Evolutionary conservation across 352 stramenopile species (phyloP), one percentile per base, ranked within the genome.

Genomic region (Phytopythium aichiense): DNA sequence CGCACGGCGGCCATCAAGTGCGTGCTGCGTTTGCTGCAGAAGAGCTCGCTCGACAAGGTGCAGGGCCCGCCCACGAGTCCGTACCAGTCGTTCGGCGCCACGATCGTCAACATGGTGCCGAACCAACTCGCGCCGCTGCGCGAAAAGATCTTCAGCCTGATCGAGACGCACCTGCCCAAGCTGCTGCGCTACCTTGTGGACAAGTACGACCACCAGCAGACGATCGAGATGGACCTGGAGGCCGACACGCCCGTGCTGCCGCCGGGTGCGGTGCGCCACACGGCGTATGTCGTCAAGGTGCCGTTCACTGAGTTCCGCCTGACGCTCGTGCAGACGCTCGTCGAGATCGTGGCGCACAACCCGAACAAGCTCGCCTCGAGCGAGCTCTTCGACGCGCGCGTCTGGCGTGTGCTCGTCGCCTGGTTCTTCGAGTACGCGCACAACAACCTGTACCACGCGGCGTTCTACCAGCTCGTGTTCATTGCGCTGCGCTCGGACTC

Each of bases 401-500:
- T 96, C 9, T 97, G 90, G 90, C 84, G 85, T 42, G 82, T 94
- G 33, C 67, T 97, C 53, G 74, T 92, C 31, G 73, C 72, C 38
- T 97, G 90, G 90, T 96, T 97, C 66, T 93, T 96, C 52, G 84
- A 95, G 73, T 97, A 96, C 69, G 81, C 85, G 35, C 86, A 97
- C 80, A 97, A 94, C 68, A 97, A 96, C 62, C 42, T 97, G 61
- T 97, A 96, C 60, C 88, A 96, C 61, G 81, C 81, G 31, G 74
- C 87, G 25, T 97, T 97, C 54, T 96, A 95, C 68, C 88, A 94
- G 64, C 75, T 97, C 30, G 74, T 97, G 30, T 94, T 96, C 65
- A 88, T 94, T 67, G 84, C 84, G 16, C 65, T 97, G 56, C 86
- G 86, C 54, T 91, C 84, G 23, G 89, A 97, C 58, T 89, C 96